Percentiles rank a stretch among this genome's conserved stretches.
phyloP scores from a whole-genome alignment of 148 eudicot species.

The Rhododendron mucronatum region DNA sequence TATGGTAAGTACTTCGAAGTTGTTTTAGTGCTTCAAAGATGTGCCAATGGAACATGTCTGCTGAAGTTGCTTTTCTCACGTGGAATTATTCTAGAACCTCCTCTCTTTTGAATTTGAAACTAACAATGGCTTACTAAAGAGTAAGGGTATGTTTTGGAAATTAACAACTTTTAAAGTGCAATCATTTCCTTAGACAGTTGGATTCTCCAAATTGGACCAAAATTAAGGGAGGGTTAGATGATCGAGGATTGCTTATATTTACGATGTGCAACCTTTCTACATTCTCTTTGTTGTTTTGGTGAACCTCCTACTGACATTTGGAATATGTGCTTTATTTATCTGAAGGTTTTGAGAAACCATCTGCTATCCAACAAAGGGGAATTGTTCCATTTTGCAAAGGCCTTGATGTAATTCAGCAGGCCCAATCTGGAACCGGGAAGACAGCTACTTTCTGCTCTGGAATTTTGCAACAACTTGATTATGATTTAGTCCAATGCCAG shows the following conservation, averaged over 20 bases:
- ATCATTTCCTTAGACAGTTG: neutral
- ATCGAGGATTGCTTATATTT: neutral
- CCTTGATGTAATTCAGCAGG: constrained; percentile 61
- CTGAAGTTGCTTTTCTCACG: neutral
- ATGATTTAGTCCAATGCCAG: constrained; percentile 42
- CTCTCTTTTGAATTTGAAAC: neutral
- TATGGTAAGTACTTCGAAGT: constrained; percentile 10
- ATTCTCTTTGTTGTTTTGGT: neutral
- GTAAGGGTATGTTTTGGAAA: too few species aligned
- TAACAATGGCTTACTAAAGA: too few species aligned
- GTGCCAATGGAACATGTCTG: neutral
- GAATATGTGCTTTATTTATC: neutral
- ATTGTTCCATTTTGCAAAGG: constrained; percentile 61
- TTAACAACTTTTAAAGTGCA: neutral
- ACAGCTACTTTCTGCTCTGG: constrained; percentile 72
- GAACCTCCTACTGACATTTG: neutral
- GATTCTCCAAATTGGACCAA: neutral
- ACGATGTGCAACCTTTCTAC: neutral
- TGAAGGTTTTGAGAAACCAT: constrained; percentile 66
- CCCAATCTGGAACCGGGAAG: constrained; percentile 66
- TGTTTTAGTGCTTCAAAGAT: neutral
- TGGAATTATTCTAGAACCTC: neutral
- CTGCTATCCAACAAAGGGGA: constrained; percentile 63
- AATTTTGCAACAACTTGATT: constrained; percentile 51
- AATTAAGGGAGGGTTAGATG: neutral